Evolutionary conservation across 257 asterid genomes (phyloP), one percentile per base, ranked within the genome.

Genomic region (Fraxinus quadrangulata): DNA sequence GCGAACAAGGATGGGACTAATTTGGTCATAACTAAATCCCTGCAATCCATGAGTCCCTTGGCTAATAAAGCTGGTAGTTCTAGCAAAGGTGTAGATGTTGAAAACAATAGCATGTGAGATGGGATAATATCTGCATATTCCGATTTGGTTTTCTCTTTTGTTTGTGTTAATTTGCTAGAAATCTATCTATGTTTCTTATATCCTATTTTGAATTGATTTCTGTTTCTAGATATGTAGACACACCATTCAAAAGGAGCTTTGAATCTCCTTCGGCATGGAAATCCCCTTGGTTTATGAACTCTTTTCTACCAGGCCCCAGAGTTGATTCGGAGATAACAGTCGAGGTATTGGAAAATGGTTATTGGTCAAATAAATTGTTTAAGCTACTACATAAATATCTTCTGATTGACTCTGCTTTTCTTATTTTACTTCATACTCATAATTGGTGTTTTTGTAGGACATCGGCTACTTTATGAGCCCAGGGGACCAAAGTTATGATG

Each of bases 221-320:
- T 72, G 49, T 69, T 77, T 73, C 45, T 83, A 96, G 98, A 75
- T 89, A 86, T 79, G 84, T 89, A 37, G 99, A 91, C 66, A 92
- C 98, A 11, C 96, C 42, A 8, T 37, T 37, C 42, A 37, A 37
- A 37, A 37, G 42, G 42, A 37, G 42, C 42, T 37, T 37, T 36
- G 99, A 93, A 78, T 93, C 98, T 83, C 98, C 99, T 83, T 93
- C 94, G 36, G 92, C 97, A 24, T 96, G 98, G 99, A 92, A 86
- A 79, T 96, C 99, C 65, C 99, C 99, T 45, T 96, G 99, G 99
- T 88, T 93, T 84, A 71, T 89, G 80, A 93, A 85, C 84, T 76
- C 76, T 78, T 92, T 91, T 77, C 85, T 82, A 65, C 93, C 94
- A 31, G 93, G 98, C 40, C 96, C 96, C 67, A 85, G 89, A 81